Conservation (phyloP, 108 stramenopile genomes). For the Epithemia pelagica region DNA sequence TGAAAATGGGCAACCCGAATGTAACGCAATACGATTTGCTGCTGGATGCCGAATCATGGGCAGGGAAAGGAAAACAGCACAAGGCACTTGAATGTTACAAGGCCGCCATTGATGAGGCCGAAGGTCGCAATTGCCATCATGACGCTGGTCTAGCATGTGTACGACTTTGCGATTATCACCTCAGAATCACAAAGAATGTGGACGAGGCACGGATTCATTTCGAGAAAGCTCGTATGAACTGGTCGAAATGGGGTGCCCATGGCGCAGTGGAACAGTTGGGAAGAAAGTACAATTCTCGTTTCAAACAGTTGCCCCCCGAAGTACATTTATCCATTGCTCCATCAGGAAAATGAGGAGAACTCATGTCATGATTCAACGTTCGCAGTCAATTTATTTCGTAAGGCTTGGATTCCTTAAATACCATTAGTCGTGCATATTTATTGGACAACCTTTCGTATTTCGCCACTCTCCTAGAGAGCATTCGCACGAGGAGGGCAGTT, state of each 20-base stretch:
- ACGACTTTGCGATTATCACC: background rate
- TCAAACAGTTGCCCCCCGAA: too few species aligned
- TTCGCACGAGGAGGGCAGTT: too few species aligned
- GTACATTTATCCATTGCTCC: too few species aligned
- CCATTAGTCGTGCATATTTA: too few species aligned
- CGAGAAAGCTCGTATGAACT: background rate
- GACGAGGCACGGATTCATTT: background rate
- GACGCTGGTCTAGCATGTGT: background rate
- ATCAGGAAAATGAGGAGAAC: too few species aligned
- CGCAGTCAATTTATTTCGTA: too few species aligned
- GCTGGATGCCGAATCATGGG: background rate
- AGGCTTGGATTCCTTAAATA: too few species aligned
- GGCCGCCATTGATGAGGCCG: background rate
- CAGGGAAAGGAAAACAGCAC: background rate
- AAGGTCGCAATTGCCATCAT: background rate
- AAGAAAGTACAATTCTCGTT: too few species aligned
- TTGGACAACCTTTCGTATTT: too few species aligned
- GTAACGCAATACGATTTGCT: background rate
- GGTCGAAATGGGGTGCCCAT: background rate
- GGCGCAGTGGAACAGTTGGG: conserved; percentile 9
- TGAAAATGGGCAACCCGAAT: conserved; percentile 7
- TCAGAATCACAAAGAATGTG: background rate
- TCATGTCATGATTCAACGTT: too few species aligned
- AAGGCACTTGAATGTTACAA: background rate
- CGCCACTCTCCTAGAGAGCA: too few species aligned